Evolutionary conservation across 73 alveolate genomes (phyloP).

Genomic region (Paramecium sexaurelia): DNA sequence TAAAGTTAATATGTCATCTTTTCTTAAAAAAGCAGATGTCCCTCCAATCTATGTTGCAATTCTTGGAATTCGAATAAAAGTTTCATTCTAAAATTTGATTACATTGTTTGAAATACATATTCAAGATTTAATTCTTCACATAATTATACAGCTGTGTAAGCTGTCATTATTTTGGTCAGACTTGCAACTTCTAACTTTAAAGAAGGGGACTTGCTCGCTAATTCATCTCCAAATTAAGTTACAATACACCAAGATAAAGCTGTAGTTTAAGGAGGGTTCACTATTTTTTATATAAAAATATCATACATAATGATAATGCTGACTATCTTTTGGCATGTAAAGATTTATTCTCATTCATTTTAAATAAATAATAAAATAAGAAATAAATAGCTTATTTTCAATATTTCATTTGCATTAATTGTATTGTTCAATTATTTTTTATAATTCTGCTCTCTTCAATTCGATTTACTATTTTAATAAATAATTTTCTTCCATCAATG

Average conservation of each 20-base stretch:
- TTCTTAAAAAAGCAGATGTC: conserved; percentile 75
- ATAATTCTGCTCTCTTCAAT: neutral
- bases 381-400: neutral
- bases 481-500: neutral
- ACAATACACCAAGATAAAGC: conserved; percentile 52
- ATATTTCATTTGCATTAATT: neutral
- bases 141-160: neutral
- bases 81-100: conserved; percentile 62
- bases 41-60: conserved; percentile 78
- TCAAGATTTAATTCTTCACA: conserved; percentile 50
- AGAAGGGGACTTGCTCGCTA: neutral
- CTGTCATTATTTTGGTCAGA: conserved; percentile 84
- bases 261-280: conserved; percentile 31
- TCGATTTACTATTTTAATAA: neutral
- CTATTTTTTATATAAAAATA: neutral
- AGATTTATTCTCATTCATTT: conserved; percentile 34
- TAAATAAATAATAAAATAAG: neutral
- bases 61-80: conserved; percentile 71
- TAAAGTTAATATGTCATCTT: conserved; percentile 68
- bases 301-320: neutral
- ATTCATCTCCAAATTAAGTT: neutral
- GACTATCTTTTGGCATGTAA: conserved; percentile 14
- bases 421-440: neutral
- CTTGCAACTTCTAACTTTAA: conserved; percentile 79
- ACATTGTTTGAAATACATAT: conserved; percentile 37